These are phyloP conservation scores for Saturnispora besseyi DNA, from an alignment of 805 yeast genomes.

Conservation along the genomic window DNA sequence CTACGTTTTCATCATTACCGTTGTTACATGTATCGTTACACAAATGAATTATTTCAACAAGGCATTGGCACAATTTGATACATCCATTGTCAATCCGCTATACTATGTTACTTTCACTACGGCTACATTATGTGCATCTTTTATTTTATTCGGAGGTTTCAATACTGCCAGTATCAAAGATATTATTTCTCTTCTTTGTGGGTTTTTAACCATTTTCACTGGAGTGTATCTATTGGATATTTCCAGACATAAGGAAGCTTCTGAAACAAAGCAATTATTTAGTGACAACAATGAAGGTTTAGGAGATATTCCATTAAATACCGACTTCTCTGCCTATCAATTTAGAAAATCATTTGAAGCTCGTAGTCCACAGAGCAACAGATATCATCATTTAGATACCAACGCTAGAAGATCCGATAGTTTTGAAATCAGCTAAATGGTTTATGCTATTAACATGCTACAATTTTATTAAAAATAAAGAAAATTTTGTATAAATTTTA, in stretches of 20 bases:
- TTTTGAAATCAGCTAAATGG: conserved; percentile 30
- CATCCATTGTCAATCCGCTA: conserved; percentile 83
- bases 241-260: conserved; percentile 53
- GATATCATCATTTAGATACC: conserved; percentile 18
- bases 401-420: conserved; percentile 49
- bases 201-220: conserved; percentile 76
- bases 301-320: conserved; percentile 68
- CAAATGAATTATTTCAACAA: conserved; percentile 93
- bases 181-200: conserved; percentile 72
- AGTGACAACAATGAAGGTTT: conserved; percentile 40
- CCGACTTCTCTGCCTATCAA: conserved; percentile 66
- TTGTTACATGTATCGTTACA: conserved; percentile 71
- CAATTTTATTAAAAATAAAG: not conserved
- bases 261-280: conserved; percentile 33
- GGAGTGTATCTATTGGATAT: conserved; percentile 81
- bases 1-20: conserved; percentile 69
- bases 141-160: conserved; percentile 78
- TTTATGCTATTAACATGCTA: not conserved
- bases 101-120: conserved; percentile 90
- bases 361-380: conserved; percentile 27
- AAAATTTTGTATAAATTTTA: not conserved
- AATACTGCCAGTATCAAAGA: conserved; percentile 75
- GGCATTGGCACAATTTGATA: conserved; percentile 88
- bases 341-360: conserved; percentile 70
- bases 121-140: conserved; percentile 76